Conservation (phyloP, 2,329 filamentous ascomycete genomes). For the Trichoderma sp. region DNA sequence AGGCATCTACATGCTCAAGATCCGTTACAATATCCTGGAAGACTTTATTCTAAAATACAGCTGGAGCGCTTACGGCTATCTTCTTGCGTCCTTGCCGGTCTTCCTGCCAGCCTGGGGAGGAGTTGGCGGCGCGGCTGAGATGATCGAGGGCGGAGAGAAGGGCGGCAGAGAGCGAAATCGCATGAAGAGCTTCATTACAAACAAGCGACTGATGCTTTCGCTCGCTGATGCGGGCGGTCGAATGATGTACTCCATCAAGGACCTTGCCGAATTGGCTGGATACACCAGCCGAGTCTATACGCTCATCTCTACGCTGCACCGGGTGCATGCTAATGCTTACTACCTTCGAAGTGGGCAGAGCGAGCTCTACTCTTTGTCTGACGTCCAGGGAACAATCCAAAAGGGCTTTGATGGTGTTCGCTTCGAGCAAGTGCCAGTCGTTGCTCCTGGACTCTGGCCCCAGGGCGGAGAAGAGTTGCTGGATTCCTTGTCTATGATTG, state of each 20-base stretch:
- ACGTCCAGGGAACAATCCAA: conserved; percentile 91
- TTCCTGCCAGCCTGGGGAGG: conserved; percentile 96
- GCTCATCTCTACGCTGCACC: conserved; percentile 89
- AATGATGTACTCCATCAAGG: conserved; percentile 99
- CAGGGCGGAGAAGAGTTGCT: conserved; percentile 89
- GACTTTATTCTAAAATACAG: conserved; percentile 98
- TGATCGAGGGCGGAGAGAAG: conserved; percentile 53
- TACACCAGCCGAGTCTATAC: conserved; percentile 97
- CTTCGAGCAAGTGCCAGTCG: conserved; percentile 88
- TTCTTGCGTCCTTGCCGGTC: conserved; percentile 87
- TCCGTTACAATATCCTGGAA: conserved; percentile 97
- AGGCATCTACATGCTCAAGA: conserved; percentile 95
- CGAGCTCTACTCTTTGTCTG: conserved; percentile 85
- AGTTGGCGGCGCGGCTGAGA: conserved; percentile 70
- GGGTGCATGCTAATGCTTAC: conserved; percentile 90
- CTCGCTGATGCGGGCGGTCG: conserved; percentile 92
- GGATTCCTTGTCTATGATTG: conserved; percentile 83
- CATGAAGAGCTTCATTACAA: conserved; percentile 99
- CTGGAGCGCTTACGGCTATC: conserved; percentile 96
- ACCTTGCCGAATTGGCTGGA: conserved; percentile 90
- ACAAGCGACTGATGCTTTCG: conserved; percentile 97
- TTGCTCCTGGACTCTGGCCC: conserved; percentile 85
- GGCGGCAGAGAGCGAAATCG: conserved; percentile 73
- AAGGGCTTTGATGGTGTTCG: conserved; percentile 94
- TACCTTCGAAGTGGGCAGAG: conserved; percentile 65